Evolutionary conservation across 2,329 filamentous ascomycete genomes (phyloP).

Genomic region (Ciborinia camelliae): DNA sequence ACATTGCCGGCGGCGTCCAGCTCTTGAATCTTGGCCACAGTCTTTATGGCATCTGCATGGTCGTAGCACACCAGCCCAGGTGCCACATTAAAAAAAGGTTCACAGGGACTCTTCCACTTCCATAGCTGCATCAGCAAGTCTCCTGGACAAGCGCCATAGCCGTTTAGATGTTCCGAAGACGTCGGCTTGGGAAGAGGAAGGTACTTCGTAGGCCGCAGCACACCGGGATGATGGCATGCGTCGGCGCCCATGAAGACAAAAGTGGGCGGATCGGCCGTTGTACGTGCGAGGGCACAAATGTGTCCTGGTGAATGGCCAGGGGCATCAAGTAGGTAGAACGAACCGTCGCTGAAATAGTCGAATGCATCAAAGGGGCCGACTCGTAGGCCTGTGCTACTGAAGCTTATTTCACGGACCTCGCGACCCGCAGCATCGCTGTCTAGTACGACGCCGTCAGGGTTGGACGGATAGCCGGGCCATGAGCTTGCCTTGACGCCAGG

Average conservation of each 20-base stretch:
- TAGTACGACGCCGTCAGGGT: slow-evolving; percentile 38
- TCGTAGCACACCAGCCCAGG: slow-evolving; percentile 20
- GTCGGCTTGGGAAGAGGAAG: background rate
- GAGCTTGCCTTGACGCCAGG: slow-evolving; percentile 48
- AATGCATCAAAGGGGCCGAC: slow-evolving; percentile 46
- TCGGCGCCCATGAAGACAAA: slow-evolving; percentile 46
- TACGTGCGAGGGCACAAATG: slow-evolving; percentile 43
- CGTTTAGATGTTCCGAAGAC: background rate
- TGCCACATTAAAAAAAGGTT: slow-evolving; percentile 37
- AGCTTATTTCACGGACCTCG: slow-evolving; percentile 28
- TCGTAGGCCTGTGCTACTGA: slow-evolving; percentile 33
- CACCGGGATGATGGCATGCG: slow-evolving; percentile 37
- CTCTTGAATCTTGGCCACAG: slow-evolving; percentile 44
- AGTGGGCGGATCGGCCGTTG: slow-evolving; percentile 36
- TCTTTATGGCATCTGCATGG: slow-evolving; percentile 37
- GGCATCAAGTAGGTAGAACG: slow-evolving; percentile 50
- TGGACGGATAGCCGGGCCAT: slow-evolving; percentile 47
- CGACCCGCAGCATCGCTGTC: slow-evolving; percentile 40
- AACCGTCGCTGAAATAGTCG: slow-evolving; percentile 56
- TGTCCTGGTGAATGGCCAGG: slow-evolving; percentile 44
- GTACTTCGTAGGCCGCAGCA: background rate
- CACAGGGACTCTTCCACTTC: background rate
- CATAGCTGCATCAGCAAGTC: background rate
- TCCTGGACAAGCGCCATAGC: background rate
- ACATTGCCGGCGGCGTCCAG: slow-evolving; percentile 44